Percentiles rank a stretch among this genome's conserved stretches.
Evolutionary conservation across 495 filamentous ascomycete species (phyloP).

Genomic region (Endocarpon pusillum): DNA sequence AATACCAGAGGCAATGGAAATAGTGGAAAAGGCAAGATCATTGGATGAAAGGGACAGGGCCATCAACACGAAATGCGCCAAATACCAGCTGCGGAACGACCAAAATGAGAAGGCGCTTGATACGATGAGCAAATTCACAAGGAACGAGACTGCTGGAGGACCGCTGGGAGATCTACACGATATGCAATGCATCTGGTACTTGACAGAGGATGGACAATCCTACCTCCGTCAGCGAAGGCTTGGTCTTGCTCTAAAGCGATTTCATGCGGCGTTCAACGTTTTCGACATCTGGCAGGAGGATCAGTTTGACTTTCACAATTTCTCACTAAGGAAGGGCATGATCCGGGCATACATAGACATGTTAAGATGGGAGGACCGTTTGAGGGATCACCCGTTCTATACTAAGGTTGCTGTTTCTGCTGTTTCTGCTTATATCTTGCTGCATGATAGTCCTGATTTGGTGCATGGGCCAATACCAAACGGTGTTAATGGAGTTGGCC

Average conservation of each 20-base stretch:
- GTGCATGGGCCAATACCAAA: constrained; percentile 36
- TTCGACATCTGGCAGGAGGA: constrained; percentile 97
- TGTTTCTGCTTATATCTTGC: constrained; percentile 58
- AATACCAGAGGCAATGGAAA: constrained; percentile 57
- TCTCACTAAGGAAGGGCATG: constrained; percentile 88
- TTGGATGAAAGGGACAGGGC: constrained; percentile 84
- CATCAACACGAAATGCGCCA: constrained; percentile 95
- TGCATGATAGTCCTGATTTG: constrained; percentile 62
- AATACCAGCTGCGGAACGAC: constrained; percentile 89
- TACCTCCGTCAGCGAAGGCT: constrained; percentile 70
- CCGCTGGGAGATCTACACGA: constrained; percentile 83
- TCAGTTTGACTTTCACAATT: constrained; percentile 97
- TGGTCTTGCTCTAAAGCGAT: constrained; percentile 79
- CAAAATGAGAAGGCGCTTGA: constrained; percentile 68
- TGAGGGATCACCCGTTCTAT: constrained; percentile 88
- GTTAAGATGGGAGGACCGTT: constrained; percentile 83
- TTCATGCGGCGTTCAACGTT: constrained; percentile 70
- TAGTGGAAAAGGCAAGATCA: constrained; percentile 73
- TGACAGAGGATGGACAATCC: constrained; percentile 87
- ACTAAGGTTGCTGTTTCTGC: constrained; percentile 70
- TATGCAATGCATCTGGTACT: constrained; percentile 97
- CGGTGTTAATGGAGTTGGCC: constrained; percentile 35
- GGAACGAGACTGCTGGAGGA: constrained; percentile 75
- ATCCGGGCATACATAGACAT: constrained; percentile 90
- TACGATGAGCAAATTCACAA: constrained; percentile 89